phyloP scores from a whole-genome alignment of 768 basidiomycete genomes.

The Russula griseocarnosa region DNA sequence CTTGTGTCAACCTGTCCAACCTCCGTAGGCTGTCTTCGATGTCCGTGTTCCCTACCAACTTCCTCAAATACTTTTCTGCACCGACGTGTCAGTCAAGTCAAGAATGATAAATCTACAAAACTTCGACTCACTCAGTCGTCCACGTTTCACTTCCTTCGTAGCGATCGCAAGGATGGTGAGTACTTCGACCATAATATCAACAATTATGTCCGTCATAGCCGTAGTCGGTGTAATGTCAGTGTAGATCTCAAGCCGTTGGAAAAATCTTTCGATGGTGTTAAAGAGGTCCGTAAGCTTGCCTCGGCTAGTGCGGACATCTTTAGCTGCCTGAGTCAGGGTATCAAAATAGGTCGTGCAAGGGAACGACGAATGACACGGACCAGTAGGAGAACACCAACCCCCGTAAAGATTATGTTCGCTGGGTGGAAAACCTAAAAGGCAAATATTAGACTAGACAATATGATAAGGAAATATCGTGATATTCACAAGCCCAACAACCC shows the following conservation, averaged over 20 bases:
- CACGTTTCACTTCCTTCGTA: not conserved
- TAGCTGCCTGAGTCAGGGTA: not conserved
- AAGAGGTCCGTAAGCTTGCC: not conserved
- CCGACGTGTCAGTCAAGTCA: not conserved
- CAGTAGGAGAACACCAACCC: not conserved
- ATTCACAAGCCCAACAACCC: not conserved
- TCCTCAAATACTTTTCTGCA: not conserved
- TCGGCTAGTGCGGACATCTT: not conserved
- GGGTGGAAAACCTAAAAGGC: not conserved
- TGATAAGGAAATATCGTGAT: not conserved
- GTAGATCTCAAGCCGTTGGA: not conserved
- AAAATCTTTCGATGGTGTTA: not conserved
- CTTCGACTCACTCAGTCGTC: not conserved
- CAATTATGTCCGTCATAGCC: not conserved
- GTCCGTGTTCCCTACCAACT: not conserved
- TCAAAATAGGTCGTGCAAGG: not conserved
- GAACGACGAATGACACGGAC: not conserved
- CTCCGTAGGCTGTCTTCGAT: not conserved
- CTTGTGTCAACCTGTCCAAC: not conserved
- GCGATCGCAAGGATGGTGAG: not conserved
- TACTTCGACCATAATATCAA: not conserved
- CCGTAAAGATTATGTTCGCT: not conserved
- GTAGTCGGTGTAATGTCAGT: not conserved
- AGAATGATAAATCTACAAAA: not conserved
- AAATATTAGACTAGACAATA: not conserved